Evolutionary conservation across 1,139 yeast genomes (phyloP).

Genomic region (Pichia sorboxylosa): DNA sequence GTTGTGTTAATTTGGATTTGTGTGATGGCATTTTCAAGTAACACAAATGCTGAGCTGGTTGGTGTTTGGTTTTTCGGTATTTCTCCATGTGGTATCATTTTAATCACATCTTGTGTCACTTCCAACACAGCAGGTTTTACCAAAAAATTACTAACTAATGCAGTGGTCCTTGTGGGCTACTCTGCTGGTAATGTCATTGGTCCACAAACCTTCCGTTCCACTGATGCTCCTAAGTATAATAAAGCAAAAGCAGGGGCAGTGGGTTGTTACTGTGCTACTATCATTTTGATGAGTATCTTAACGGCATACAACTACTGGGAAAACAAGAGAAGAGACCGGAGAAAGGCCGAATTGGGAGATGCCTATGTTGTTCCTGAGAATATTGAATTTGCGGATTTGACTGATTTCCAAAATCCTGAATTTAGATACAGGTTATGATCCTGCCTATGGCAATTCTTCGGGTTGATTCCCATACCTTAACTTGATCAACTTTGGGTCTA

Average conservation of each 20-base stretch:
- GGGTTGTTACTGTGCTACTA: constrained; percentile 17
- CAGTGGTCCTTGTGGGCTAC: constrained; percentile 30
- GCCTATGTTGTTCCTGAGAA: constrained; percentile 19
- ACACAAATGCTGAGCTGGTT: constrained; percentile 28
- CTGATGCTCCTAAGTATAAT: constrained; percentile 31
- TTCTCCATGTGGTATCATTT: constrained; percentile 27
- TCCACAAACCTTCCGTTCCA: constrained; percentile 34
- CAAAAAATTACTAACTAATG: constrained; percentile 30
- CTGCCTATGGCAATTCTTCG: too few species aligned
- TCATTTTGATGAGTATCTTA: constrained; percentile 13
- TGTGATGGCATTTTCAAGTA: constrained; percentile 36
- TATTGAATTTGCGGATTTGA: constrained; percentile 39
- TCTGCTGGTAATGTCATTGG: constrained; percentile 33
- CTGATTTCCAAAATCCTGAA: constrained; percentile 36
- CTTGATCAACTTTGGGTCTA: too few species aligned
- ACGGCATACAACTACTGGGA: constrained; percentile 18
- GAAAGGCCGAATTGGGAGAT: constrained; percentile 20
- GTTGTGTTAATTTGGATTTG: constrained; percentile 31
- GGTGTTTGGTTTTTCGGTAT: constrained; percentile 29
- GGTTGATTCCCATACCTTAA: too few species aligned
- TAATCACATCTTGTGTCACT: constrained; percentile 31
- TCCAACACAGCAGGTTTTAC: constrained; percentile 32
- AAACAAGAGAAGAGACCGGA: constrained; percentile 22
- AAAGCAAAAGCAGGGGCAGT: constrained; percentile 31
- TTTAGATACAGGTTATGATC: constrained; percentile 29